These are phyloP conservation scores for Populus davidiana DNA, from an alignment of 345 rosid genomes.

Conservation along the genomic window DNA sequence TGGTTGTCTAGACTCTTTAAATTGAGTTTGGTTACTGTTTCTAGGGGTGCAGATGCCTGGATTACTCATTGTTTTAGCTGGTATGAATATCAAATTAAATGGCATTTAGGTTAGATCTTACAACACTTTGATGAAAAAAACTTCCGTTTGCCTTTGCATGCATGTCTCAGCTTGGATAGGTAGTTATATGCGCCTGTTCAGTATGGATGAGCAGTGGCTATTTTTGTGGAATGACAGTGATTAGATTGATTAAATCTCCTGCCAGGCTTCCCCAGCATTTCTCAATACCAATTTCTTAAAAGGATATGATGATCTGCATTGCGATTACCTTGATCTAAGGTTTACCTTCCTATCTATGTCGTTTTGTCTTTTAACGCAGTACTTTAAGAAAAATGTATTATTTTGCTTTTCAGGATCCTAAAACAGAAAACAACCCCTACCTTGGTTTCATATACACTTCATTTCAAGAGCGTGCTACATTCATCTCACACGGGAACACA, in stretches of 20 bases:
- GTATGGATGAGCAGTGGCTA: background rate
- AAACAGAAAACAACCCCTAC: conserved; percentile 33
- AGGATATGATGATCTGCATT: background rate
- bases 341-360: background rate
- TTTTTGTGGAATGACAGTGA: background rate
- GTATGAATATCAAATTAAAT: background rate
- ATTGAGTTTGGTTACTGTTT: background rate
- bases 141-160: background rate
- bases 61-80: background rate
- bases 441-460: conserved; percentile 37
- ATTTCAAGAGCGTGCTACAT: conserved; percentile 46
- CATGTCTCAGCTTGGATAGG: background rate
- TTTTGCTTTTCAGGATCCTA: conserved; percentile 19
- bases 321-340: background rate
- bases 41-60: background rate
- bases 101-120: background rate
- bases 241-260: background rate
- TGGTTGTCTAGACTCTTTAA: background rate
- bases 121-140: conserved; percentile 2
- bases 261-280: background rate
- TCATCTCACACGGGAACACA: conserved; percentile 41
- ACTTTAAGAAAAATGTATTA: background rate
- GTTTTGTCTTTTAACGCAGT: background rate
- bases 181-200: background rate
- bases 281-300: background rate